Evolutionary conservation across 2,329 filamentous ascomycete genomes (phyloP), one percentile per base, ranked within the genome.

Genomic region (Spiromastix sp.): DNA sequence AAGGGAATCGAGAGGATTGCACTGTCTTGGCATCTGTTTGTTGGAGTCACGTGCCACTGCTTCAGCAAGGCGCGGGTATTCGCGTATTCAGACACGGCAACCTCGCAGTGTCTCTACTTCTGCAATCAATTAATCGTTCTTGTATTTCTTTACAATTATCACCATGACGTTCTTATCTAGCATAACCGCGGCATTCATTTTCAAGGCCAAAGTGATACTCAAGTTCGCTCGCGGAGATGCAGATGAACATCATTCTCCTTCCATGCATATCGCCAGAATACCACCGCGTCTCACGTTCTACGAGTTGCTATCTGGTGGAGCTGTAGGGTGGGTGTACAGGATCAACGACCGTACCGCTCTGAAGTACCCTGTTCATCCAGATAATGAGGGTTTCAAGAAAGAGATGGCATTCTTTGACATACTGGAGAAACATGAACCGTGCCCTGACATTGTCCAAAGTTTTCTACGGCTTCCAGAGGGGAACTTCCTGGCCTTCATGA

Each of bases 351-450:
- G 35, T 21, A 32, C 32, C 15, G 35, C 18, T 21, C 13, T 37
- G 15, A 37, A 37, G 15, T 37, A 37, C 24, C 27, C 27, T 12
- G 21, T 15, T 12, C 2, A 36, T 18, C 34, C 34, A n/a, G 26
- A 36, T 19, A 22, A n/a, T 19, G 16, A 30, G 8, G 27, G 30
- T n/a, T 37, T 32, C 30, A 34, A 29, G 30, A 34, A 18, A 20
- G 38, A 40, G 25, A 34, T 38, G 24, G 18, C 16, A 30, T 30
- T 40, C 17, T 40, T 38, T 20, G 38, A 40, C 19, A 18, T 37
- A 10, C 31, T 40, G 10, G 30, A 37, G 20, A 37, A 40, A 30
- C 30, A 37, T 38, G 25, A 34, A 3, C 34, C 30, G 6, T 40
- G 38, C 15, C 34, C 38, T 31, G n/a, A 30, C 12, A 30, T 40